Evolutionary conservation across 306 rosid genomes (phyloP), one percentile per base, ranked within the genome.

Genomic region (Albizia julibrissin): DNA sequence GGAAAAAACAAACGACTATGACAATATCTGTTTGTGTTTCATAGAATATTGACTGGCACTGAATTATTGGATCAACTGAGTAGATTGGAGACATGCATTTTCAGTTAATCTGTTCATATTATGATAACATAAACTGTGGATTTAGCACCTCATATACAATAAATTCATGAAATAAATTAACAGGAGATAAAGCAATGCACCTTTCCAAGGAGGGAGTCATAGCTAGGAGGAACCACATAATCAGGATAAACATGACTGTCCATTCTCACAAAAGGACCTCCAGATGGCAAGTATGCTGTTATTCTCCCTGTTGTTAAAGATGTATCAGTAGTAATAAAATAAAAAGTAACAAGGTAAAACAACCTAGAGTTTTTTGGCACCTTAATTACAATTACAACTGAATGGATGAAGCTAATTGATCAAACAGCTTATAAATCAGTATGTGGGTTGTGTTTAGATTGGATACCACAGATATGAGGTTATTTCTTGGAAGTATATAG

Each of bases 191-290:
- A 50, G 77, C 10, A 24, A 69, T 87, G 52, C 67, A 87, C 97
- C 95, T 93, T 93, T 85, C 98, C 99, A 58, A 95, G 99, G 83
- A 95, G 99, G 80, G 99, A 95, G 79, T 93, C 99, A 72, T 95
- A 95, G 90, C 93, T 93, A 46, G 99, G 98, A 83, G 99, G 99
- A 87, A 95, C 99, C 42, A 95, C 98, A 72, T 95, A 95, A 91
- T 89, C 97, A 79, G 98, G 94, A 85, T 95, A 93, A 77, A 95
- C 88, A 86, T 95, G 98, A 82, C 99, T 95, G 86, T 95, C 99
- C 99, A 95, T 95, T 88, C 99, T 90, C 61, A 95, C 99, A 89
- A 95, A 95, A 76, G 99, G 99, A 29, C 99, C 99, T 77, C 99
- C 98, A 66, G 99, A 88, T 10, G 99, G 99, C 88, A 95, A 80